Base-by-base conservation (phyloP, 148 eudicot species). In the Rhododendron griersonianum region DNA sequence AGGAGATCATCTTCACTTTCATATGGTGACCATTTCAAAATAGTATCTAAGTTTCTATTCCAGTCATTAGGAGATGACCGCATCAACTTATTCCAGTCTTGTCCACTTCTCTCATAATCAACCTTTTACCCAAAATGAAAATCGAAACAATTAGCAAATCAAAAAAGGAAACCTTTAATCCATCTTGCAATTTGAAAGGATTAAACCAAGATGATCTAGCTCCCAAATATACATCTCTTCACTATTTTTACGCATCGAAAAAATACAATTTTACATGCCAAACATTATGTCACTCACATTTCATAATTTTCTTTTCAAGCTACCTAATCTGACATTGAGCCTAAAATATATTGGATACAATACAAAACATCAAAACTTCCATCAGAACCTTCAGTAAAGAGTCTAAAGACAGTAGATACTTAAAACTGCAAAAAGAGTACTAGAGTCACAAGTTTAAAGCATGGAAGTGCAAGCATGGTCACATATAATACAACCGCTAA, bases 1-100 rank as follows among this genome's bases (percentile, higher is more conserved):
- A 92, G 94, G 78, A 95, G 96, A 45, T 91, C 93, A 65, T 86
- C 88, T 87, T 94, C 96, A 80, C 82, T 92, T 59, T 91, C 82
- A 74, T 86, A 95, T 9, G 98, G 96, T 77, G 98, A 95, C 98
- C 98, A 95, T 23, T 88, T 75, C 37, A 91, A 78, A 82, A 95
- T 88, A 30, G 95, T 92, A 63, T 92, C 92, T 23, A 92, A 81
- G 87, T 95, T 95, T 51, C 65, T 90, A 57, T 81, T 47, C 98
- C 98, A 95, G 87, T 93, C 95, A 85, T 61, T 85, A 69, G 53
- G 86, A 77, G 95, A 90, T 51, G 92, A 69, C 63, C 93, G 90
- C 28, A 82, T 30, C 85, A 90, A 81, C 91, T 78, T 91, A 19
- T 69, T 88, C 96, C 96, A 95, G 33, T 44, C 87, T 88, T 85